A percentile compares a stretch with the other conserved stretches of the same genome.
Conservation (phyloP, 2,329 filamentous ascomycete genomes). For the Coniochaeta hoffmannii region DNA sequence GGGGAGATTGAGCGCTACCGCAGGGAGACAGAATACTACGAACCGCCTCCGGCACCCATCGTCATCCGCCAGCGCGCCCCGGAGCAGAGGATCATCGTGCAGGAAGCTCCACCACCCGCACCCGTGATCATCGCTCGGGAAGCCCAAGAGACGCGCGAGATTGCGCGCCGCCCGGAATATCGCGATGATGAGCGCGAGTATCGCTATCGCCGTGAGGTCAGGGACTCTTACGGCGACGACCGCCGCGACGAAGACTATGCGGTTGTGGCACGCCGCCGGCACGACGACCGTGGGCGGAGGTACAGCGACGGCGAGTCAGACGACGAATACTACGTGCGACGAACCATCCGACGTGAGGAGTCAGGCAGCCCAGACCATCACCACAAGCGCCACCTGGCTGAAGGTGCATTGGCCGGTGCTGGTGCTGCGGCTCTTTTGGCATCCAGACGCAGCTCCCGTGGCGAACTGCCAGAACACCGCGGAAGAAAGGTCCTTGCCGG, state of each 20-base stretch:
- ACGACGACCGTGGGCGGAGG: slow-evolving; percentile 27
- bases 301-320: slow-evolving; percentile 28
- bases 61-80: slow-evolving; percentile 48
- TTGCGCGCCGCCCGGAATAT: slow-evolving; percentile 13
- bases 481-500: slow-evolving; percentile 54
- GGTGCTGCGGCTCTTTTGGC: slow-evolving; percentile 52
- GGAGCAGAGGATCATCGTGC: slow-evolving; percentile 54
- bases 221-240: slow-evolving; percentile 28
- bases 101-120: slow-evolving; percentile 46
- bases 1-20: slow-evolving; percentile 51
- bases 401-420: slow-evolving; percentile 58
- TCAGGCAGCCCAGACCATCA: slow-evolving; percentile 36
- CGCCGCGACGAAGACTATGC: slow-evolving; percentile 25
- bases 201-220: slow-evolving; percentile 41
- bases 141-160: slow-evolving; percentile 11
- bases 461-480: slow-evolving; percentile 42
- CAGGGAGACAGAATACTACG: slow-evolving; percentile 56
- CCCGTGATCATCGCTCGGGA: slow-evolving; percentile 24
- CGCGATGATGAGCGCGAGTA: slow-evolving; percentile 39
- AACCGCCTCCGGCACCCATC: slow-evolving; percentile 42
- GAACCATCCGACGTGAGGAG: slow-evolving; percentile 42
- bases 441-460: slow-evolving; percentile 43
- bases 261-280: slow-evolving; percentile 21
- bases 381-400: slow-evolving; percentile 52
- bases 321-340: slow-evolving; percentile 32